These are phyloP conservation scores for Picea abies DNA, from an alignment of 83 land plant species.

Conservation along the genomic window DNA sequence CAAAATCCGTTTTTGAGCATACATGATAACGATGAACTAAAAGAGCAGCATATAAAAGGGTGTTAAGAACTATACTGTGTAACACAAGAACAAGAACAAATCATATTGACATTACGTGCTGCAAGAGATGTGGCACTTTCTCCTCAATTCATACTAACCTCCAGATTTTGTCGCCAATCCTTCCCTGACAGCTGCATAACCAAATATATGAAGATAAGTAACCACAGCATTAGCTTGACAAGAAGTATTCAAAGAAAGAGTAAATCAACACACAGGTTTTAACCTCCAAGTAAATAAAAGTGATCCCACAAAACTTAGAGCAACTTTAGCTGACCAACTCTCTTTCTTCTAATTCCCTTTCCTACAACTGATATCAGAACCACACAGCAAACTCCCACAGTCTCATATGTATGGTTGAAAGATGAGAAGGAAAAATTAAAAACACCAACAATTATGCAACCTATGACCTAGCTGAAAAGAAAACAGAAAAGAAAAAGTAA, in stretches of 20 bases:
- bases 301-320: background rate
- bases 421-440: background rate
- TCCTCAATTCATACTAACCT: conserved; percentile 38
- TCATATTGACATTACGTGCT: too few species aligned
- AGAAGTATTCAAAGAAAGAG: background rate
- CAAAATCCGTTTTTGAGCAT: too few species aligned
- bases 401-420: conserved; percentile 5
- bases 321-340: conserved; percentile 11
- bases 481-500: background rate
- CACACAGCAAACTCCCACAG: conserved; percentile 9
- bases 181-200: conserved; percentile 62
- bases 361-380: conserved; percentile 6
- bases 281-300: background rate
- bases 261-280: background rate
- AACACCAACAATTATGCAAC: background rate
- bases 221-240: background rate
- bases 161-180: conserved; percentile 70
- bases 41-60: too few species aligned
- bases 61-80: too few species aligned
- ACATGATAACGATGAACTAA: too few species aligned
- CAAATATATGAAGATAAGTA: conserved; percentile 9
- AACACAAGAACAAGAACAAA: too few species aligned
- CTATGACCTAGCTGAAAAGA: background rate
- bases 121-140: too few species aligned
- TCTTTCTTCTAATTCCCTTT: conserved; percentile 14